Base-by-base conservation (phyloP, 495 filamentous ascomycete species). In the Podospora didyma region DNA sequence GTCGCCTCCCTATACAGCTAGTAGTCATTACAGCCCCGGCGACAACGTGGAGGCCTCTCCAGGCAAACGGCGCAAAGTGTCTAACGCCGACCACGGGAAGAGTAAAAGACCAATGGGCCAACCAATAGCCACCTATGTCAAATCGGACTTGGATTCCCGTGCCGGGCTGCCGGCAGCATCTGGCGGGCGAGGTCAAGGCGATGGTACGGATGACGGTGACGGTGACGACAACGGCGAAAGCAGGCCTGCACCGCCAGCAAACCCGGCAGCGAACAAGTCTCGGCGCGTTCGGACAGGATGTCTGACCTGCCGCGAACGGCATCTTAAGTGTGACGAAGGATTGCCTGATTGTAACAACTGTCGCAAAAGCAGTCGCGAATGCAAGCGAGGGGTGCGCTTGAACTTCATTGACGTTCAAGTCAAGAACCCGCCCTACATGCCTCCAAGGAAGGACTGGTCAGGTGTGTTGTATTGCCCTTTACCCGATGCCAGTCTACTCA, bases 341-440 rank as follows among this genome's bases (percentile, higher is more conserved):
- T 63, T 84, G 35, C 90, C 91, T 2, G 76, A 85, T 46, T 97
- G 93, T 65, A 71, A 74, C 58, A 98, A 98, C 63, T 98, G 94
- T 72, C 82, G 81, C 21, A 97, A 96, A 69, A 93, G 92, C 20
- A 90, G 81, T 60, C 79, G 93, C 46, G 74, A 85, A 39, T 98
- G 94, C 77, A 88, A 91, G 67, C 82, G 92, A 44, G 94, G 94
- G 12, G 75, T 97, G 20, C 81, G 90, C 37, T 79, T 98, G 41
- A 98, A 97, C 68, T 98, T 96, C 64, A 92, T 96, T 60, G 92
- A 97, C 64, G 89, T 85, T 7, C 84, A 87, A 53, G 84, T 85
- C 46, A 82, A 86, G 62, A 77, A 76, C 12, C 90, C 90, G 31
- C 89, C 89, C 0, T 74, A 81, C 41, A 66, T 87, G 46, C 77